Evolutionary conservation across 768 basidiomycete species (phyloP), one percentile per base, ranked within the genome.

Genomic region (Leccinellum rugosiceps): DNA sequence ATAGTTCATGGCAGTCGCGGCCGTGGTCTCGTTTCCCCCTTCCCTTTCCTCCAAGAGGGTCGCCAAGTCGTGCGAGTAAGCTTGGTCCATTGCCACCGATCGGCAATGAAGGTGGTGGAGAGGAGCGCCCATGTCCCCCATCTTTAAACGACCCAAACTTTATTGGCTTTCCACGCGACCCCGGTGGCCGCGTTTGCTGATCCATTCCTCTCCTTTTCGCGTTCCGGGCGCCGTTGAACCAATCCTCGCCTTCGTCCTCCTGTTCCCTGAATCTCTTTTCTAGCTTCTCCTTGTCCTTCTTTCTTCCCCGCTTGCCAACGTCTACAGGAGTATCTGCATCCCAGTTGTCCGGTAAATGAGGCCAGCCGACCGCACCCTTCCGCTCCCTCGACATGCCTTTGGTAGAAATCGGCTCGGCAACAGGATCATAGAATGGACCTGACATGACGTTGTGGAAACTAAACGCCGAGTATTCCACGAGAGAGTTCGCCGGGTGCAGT

Each of bases 381-480:
- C 56, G 66, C 44, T 80, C 78, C 75, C 80, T 76, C 11, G 71
- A 73, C 9, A 65, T 66, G 26, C 77, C 77, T 57, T 63, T 69
- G 49, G 75, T 64, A 10, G 63, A 56, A 28, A 70, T 53, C 1
- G 68, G 66, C 31, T 76, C 72, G 14, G 72, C 60, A 58, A 67
- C 65, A 4, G 77, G 75, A 59, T 82, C 78, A 51, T 76, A 81
- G 72, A 90, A 92, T 7, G 90, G 90, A 1, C 90, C 87, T 0
- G 78, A 77, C 53, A 78, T 75, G 23, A 80, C 73, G 65, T 88
- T 88, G 65, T 83, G 76, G 28, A 67, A 68, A 64, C 88, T 80
- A 70, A 92, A 92, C 4, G 89, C 89, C 8, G 87, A 88, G 13
- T 76, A 76, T 58, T 86, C 86, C 19, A 66, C 60, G 0, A 83